Evolutionary conservation across 768 basidiomycete species (phyloP), one percentile per base, ranked within the genome.

Genomic region (Sarcodon aspratus): DNA sequence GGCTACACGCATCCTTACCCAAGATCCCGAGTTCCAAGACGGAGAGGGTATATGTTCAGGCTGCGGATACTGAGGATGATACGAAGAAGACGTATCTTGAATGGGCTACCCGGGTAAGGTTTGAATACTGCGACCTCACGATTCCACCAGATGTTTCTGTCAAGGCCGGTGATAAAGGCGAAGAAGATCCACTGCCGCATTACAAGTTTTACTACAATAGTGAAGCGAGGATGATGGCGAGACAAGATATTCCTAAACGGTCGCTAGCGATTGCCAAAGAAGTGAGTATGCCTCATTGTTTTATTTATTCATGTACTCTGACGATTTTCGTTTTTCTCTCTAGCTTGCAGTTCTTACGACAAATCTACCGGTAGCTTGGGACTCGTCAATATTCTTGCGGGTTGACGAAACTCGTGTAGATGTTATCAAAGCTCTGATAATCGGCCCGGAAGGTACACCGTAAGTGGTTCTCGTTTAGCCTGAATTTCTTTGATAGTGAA

Each of bases 211-310:
- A 75, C 62, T 93, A 75, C 66, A 84, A 85, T 59, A 80, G 75
- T 54, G 90, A 93, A 61, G 87, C 86, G 17, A 74, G 89, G 31
- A 85, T 89, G 80, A 69, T 92, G 31, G 82, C 82, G 3, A 80
- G 79, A 56, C 83, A 87, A 17, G 86, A 90, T 58, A 87, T 93
- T 48, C 91, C 92, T 6, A 94, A 90, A 65, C 75, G 94, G 40
- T 92, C 88, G 1, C 70, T 96, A 50, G 93, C 93, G 9, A 96
- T 97, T 52, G 94, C 94, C 3, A 97, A 96, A 67, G 92, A 95
- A 77, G 86, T 85, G 17, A 33, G 60, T 42, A 9, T 33, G 8
- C 32, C 31, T 13, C 46, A 42, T 46, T 37, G 21, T 46, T 17
- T 42, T 44, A n/a, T n/a, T n/a, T n/a, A n/a, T 34, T 38, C 8